Evolutionary conservation across 2,329 filamentous ascomycete genomes (phyloP), one percentile per base, ranked within the genome.

Genomic region (Alternaria gaisen): DNA sequence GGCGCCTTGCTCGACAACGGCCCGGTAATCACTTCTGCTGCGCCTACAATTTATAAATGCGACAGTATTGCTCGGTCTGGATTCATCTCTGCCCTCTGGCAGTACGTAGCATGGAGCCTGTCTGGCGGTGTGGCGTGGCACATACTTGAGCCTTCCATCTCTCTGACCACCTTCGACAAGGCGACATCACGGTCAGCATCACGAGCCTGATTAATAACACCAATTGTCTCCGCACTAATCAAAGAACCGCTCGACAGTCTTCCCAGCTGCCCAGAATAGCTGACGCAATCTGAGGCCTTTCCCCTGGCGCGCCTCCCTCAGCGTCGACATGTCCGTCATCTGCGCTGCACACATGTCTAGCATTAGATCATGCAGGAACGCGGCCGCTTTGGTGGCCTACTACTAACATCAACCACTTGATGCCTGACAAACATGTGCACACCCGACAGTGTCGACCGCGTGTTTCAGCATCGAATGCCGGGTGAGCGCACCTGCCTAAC

Each of bases 321-420:
- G 53, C 50, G 34, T 48, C 43, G 26, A 26, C 51, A 51, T 44
- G 42, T 38, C 46, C 55, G 61, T 46, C 53, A 54, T 54, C 48
- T 43, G 34, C 24, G 44, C 50, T 43, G 32, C 44, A 48, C 52
- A 46, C 30, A 43, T 44, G 50, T 42, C 41, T 32, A 26, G 40
- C 53, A 58, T 56, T 34, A 34, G 50, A 55, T 58, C 20, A 63
- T 61, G 67, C 69, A 71, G 66, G 67, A 67, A 71, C 67, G 55
- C 63, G 58, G 53, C 61, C 64, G 53, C 38, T 24, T 60, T 52
- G 32, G 43, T 61, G 59, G 52, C 59, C 57, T 40, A 26, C 28
- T 52, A 18, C 26, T 22, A 42, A 28, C 41, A 22, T 40, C 32
- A 26, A 30, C 24, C 28, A 24, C 20, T 43, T n/a, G 30, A 20